Evolutionary conservation across 192 early-diverging fungal species (phyloP), one percentile per base, ranked within the genome.

Genomic region (Gigaspora rosea): DNA sequence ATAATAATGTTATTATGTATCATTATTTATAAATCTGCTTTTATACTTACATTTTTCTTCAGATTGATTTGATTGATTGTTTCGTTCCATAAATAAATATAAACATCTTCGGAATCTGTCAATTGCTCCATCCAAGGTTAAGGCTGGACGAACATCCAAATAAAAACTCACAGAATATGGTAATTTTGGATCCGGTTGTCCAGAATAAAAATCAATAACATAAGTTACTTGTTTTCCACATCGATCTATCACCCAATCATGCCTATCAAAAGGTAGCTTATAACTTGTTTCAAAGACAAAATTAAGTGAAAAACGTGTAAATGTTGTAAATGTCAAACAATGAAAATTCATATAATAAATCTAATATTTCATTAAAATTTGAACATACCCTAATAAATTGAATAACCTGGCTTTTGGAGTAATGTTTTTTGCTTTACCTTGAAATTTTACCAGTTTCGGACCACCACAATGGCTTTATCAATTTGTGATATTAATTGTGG

Each of bases 171-270:
- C 49, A 10, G 82, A 63, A 57, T 78, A 64, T 72, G 90, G 86
- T 67, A 81, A 70, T 8, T 82, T 73, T 47, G 85, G 80, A 75
- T 88, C 78, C 20, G 84, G 80, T 52, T 84, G 86, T 52, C 95
- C 96, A 11, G 90, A 85, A 78, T 97, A 97, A 79, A 94, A 97
- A 67, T 97, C 96, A 75, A 98, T 96, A 9, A 98, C 88, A 76
- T 98, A 98, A 1, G 87, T 87, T 9, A 96, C 92, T 7, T 86
- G 82, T 78, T 92, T 90, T 18, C 94, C 96, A 69, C 96, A 98
- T n/a, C 96, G 82, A 78, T 95, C 94, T 0, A 98, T 90, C 5
- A 90, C 90, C 96, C 96, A 98, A 81, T 98, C 95, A 79, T 98
- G 96, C 20, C 95, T 87, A 76, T 98, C 96, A 77, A 98, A 98